phyloP scores from a whole-genome alignment of 164 flowering plant genomes.

The Sedum album region DNA sequence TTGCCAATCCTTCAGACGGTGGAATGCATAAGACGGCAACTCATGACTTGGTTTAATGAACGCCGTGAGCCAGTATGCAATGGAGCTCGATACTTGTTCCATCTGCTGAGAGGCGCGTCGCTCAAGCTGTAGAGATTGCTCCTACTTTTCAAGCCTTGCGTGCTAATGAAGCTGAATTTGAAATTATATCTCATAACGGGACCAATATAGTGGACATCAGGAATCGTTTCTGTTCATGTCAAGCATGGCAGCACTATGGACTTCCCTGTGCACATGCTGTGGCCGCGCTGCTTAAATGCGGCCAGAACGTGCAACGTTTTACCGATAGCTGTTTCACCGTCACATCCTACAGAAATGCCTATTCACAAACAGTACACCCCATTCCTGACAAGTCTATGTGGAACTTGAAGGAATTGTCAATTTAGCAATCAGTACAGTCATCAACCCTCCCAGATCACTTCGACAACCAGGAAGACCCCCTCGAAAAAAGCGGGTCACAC shows the following conservation, averaged over 20 bases:
- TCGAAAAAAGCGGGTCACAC: too few species aligned
- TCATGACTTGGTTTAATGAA: slow-evolving; percentile 29
- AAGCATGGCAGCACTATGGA: slow-evolving; percentile 91
- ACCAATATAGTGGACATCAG: slow-evolving; percentile 44
- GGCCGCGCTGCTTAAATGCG: slow-evolving; percentile 84
- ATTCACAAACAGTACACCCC: slow-evolving; percentile 31
- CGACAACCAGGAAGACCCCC: too few species aligned
- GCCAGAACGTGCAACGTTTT: slow-evolving; percentile 33
- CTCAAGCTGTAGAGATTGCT: slow-evolving; percentile 39
- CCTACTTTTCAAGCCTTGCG: slow-evolving; percentile 42
- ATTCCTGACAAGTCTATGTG: slow-evolving; percentile 41
- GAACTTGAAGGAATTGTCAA: too few species aligned
- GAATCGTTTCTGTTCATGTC: slow-evolving; percentile 63
- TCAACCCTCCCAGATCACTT: too few species aligned
- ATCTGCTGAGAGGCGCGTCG: slow-evolving; percentile 38
- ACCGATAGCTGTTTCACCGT: slow-evolving; percentile 39
- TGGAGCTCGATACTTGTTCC: slow-evolving; percentile 41
- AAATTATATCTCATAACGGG: slow-evolving; percentile 77
- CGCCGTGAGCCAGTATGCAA: slow-evolving; percentile 31
- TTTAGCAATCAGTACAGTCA: too few species aligned
- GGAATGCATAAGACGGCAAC: slow-evolving; percentile 34
- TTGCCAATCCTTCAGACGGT: slow-evolving; percentile 42
- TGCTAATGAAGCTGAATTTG: slow-evolving; percentile 54
- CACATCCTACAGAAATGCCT: slow-evolving; percentile 28
- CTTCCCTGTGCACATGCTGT: slow-evolving; percentile 97